Percentiles rank a stretch among this genome's conserved stretches.
These are phyloP conservation scores for Orobanche coerulescens DNA, from an alignment of 257 asterid genomes.

Conservation along the genomic window DNA sequence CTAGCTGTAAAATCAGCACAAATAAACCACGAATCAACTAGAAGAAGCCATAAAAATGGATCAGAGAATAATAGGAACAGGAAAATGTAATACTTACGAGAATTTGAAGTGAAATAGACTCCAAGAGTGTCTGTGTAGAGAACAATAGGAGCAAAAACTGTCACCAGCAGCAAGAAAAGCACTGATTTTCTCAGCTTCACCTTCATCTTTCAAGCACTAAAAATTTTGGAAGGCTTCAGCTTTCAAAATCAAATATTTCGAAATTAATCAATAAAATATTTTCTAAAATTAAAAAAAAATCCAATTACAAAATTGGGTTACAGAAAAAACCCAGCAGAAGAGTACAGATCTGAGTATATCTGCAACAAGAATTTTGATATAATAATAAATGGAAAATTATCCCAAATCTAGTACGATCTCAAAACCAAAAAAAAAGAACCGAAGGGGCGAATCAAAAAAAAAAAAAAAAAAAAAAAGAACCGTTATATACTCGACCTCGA, in stretches of 20 bases:
- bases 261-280: background rate
- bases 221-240: background rate
- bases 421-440: background rate
- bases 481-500: no score
- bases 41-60: background rate
- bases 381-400: no score
- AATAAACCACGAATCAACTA: conserved; percentile 6
- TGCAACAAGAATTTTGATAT: background rate
- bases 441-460: background rate
- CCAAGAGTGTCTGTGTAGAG: conserved; percentile 62
- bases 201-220: conserved; percentile 31
- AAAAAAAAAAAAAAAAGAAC: background rate
- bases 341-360: background rate
- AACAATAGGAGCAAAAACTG: conserved; percentile 65
- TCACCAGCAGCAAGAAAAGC: conserved; percentile 48
- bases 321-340: background rate
- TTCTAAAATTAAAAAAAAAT: conserved; percentile 15
- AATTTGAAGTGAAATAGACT: conserved; percentile 38
- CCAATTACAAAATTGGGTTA: background rate
- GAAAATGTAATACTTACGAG: conserved; percentile 35
- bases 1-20: conserved; percentile 40
- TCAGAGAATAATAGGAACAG: background rate
- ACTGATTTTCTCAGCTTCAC: conserved; percentile 50
- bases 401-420: no score
- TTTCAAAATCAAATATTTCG: conserved; percentile 9